Percentiles rank a stretch among this genome's conserved stretches.
phyloP scores from a whole-genome alignment of 176 grass and related monocot genomes.

The Rhynchospora breviuscula region DNA sequence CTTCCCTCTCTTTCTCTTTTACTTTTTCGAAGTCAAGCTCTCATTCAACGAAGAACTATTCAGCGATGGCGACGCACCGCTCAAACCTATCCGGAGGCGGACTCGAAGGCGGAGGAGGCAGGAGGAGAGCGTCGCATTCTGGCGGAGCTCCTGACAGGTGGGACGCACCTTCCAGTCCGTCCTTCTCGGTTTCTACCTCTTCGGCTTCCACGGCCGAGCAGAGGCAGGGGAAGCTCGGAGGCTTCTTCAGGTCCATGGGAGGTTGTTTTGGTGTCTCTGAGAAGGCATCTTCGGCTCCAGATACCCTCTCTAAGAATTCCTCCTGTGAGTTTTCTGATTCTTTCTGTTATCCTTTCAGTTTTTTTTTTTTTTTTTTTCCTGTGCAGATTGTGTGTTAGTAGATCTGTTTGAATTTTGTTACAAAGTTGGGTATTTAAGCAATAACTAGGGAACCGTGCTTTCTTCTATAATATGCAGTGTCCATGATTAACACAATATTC shows the following conservation, averaged over 20 bases:
- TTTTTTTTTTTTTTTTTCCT: not conserved
- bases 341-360: not conserved
- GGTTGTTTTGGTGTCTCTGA: conserved; percentile 44
- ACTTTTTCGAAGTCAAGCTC: not conserved
- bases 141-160: not conserved
- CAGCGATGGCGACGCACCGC: not conserved
- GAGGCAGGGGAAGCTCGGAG: not conserved
- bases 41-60: not conserved
- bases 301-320: conserved; percentile 27
- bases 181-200: conserved; percentile 29
- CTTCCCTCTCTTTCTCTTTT: not conserved
- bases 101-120: conserved; percentile 28
- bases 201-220: not conserved
- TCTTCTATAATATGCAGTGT: not conserved
- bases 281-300: not conserved
- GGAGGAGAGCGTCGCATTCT: conserved; percentile 15
- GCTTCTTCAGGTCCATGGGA: conserved; percentile 44
- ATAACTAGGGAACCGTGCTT: not conserved
- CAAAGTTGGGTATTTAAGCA: not conserved
- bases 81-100: not conserved
- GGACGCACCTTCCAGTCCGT: conserved; percentile 24
- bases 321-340: conserved; percentile 28
- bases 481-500: not conserved
- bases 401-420: not conserved
- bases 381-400: not conserved